Conservation (phyloP, 306 rosid genomes). For the Quercus suber region DNA sequence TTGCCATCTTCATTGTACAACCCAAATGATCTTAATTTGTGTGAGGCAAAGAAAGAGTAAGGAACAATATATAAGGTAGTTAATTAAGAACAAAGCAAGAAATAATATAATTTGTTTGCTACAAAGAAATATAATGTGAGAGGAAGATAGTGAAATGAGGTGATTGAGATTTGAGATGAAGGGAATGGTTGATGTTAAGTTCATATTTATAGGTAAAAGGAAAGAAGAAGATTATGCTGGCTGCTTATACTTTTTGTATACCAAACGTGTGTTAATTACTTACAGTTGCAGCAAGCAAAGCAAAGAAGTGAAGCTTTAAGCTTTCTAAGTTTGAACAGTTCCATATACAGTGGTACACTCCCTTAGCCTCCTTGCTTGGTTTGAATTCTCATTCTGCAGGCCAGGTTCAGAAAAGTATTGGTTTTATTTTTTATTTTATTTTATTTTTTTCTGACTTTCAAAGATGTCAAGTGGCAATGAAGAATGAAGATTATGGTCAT, state of each 20-base stretch:
- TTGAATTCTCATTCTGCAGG: too few species aligned
- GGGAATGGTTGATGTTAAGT: background rate
- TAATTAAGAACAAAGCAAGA: background rate
- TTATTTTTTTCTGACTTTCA: too few species aligned
- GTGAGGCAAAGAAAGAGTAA: too few species aligned
- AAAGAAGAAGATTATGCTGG: background rate
- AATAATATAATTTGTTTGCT: too few species aligned
- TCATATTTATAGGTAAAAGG: background rate
- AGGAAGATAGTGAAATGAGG: background rate
- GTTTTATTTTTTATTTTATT: too few species aligned
- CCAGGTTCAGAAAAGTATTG: too few species aligned
- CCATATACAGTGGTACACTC: background rate
- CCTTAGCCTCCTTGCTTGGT: too few species aligned
- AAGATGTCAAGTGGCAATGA: too few species aligned
- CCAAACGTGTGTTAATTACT: background rate
- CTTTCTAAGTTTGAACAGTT: conserved; percentile 9
- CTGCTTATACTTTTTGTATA: background rate
- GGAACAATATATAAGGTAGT: background rate
- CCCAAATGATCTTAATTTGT: background rate
- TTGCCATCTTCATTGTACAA: background rate
- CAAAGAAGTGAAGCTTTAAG: background rate
- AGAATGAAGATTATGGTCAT: too few species aligned
- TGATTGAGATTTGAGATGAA: background rate
- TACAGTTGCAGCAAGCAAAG: background rate
- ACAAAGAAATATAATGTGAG: background rate